Evolutionary conservation across 306 rosid species (phyloP).

Genomic region (Dalbergia cultrata): DNA sequence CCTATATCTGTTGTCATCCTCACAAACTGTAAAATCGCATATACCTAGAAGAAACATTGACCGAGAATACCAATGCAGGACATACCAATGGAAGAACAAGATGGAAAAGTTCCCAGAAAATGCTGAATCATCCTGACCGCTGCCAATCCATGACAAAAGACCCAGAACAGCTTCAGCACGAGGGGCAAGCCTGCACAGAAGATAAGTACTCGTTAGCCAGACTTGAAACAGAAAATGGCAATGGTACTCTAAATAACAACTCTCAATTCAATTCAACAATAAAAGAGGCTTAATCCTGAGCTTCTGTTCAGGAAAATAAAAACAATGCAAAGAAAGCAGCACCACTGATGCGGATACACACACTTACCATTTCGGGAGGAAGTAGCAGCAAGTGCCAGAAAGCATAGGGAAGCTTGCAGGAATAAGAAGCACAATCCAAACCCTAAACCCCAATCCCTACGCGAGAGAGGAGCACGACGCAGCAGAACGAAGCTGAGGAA

Average conservation of each 20-base stretch:
- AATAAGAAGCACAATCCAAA: slow-evolving; percentile 57
- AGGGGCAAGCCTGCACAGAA: slow-evolving; percentile 61
- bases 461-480: slow-evolving; percentile 30
- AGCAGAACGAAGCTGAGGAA: slow-evolving; percentile 55
- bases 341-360: background rate
- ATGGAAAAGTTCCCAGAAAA: slow-evolving; percentile 79
- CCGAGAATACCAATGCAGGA: background rate
- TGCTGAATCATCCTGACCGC: slow-evolving; percentile 80
- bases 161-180: slow-evolving; percentile 73
- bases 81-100: slow-evolving; percentile 94
- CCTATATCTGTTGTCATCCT: background rate
- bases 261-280: background rate
- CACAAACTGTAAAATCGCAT: slow-evolving; percentile 25
- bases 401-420: slow-evolving; percentile 59
- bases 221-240: slow-evolving; percentile 27
- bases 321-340: background rate
- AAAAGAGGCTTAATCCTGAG: background rate
- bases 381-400: slow-evolving; percentile 57
- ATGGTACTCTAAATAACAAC: background rate
- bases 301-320: background rate
- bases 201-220: background rate
- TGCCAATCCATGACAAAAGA: slow-evolving; percentile 81
- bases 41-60: slow-evolving; percentile 6
- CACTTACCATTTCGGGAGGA: slow-evolving; percentile 67
- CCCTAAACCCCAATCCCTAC: slow-evolving; percentile 54